Percentiles rank a stretch among this genome's conserved stretches.
Conservation (phyloP, 345 rosid genomes). For the Brassica incana region DNA sequence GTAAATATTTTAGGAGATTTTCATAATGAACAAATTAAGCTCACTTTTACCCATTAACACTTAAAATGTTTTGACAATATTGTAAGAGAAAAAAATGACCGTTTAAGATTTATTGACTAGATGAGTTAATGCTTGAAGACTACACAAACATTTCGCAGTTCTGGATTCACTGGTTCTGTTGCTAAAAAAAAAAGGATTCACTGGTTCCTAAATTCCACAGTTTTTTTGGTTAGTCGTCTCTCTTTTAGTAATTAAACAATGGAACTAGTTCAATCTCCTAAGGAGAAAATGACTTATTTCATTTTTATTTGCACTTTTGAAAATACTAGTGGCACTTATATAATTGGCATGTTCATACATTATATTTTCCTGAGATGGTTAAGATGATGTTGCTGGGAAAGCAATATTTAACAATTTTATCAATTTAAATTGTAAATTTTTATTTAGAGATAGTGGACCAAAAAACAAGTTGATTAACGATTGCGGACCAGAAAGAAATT, state of each 20-base stretch:
- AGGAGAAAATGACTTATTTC: neutral
- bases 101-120: neutral
- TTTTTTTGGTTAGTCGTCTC: neutral
- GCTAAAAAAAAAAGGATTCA: no score
- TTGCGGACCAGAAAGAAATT: neutral
- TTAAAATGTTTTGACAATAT: slow-evolving; percentile 8
- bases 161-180: neutral
- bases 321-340: neutral
- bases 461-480: neutral
- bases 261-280: neutral
- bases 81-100: neutral
- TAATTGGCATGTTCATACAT: neutral
- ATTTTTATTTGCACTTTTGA: no score
- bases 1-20: no score
- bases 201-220: neutral
- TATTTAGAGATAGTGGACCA: no score
- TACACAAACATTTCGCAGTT: neutral
- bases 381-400: neutral
- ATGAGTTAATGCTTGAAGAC: neutral
- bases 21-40: no score
- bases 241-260: neutral
- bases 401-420: neutral
- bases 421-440: neutral
- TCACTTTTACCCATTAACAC: neutral
- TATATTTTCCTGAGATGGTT: neutral